Percentiles rank a stretch among this genome's conserved stretches.
Conservation (phyloP, 495 filamentous ascomycete species). For the Neurospora discreta region DNA sequence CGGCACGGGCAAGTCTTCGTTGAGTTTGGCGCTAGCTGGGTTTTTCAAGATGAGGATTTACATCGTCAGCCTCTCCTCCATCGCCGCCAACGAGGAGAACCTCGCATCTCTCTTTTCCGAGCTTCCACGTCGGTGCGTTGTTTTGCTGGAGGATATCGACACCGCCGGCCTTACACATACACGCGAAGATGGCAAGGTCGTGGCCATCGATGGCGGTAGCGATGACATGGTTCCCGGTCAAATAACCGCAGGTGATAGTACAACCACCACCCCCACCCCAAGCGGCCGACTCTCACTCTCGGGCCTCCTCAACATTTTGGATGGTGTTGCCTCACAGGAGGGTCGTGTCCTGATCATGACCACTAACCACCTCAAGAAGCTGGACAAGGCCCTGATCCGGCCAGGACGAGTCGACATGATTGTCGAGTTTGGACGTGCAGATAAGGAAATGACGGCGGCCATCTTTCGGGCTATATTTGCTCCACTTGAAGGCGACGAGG, state of each 20-base stretch:
- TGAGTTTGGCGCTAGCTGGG: slow-evolving; percentile 37
- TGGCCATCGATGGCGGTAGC: slow-evolving; percentile 36
- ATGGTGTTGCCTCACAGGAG: slow-evolving; percentile 68
- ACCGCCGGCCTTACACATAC: slow-evolving; percentile 58
- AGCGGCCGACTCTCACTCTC: slow-evolving; percentile 54
- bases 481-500: slow-evolving; percentile 30
- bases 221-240: slow-evolving; percentile 20
- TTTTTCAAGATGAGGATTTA: slow-evolving; percentile 40
- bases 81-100: slow-evolving; percentile 58
- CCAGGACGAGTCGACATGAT: slow-evolving; percentile 71
- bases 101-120: slow-evolving; percentile 58
- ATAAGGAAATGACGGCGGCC: slow-evolving; percentile 30
- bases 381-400: slow-evolving; percentile 66
- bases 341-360: slow-evolving; percentile 78
- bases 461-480: slow-evolving; percentile 41
- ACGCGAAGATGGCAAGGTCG: slow-evolving; percentile 34
- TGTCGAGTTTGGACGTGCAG: slow-evolving; percentile 50
- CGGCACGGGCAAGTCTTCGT: slow-evolving; percentile 42
- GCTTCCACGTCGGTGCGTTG: slow-evolving; percentile 55
- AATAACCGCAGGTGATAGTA: slow-evolving; percentile 11
- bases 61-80: slow-evolving; percentile 52
- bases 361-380: slow-evolving; percentile 65
- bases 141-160: slow-evolving; percentile 67
- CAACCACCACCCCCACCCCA: slow-evolving; percentile 2
- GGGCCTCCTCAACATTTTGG: slow-evolving; percentile 66